A percentile compares a stretch with the other conserved stretches of the same genome.
These are phyloP conservation scores for Xylariaceae sp. DNA, from an alignment of 2,329 filamentous ascomycete genomes.

Conservation along the genomic window DNA sequence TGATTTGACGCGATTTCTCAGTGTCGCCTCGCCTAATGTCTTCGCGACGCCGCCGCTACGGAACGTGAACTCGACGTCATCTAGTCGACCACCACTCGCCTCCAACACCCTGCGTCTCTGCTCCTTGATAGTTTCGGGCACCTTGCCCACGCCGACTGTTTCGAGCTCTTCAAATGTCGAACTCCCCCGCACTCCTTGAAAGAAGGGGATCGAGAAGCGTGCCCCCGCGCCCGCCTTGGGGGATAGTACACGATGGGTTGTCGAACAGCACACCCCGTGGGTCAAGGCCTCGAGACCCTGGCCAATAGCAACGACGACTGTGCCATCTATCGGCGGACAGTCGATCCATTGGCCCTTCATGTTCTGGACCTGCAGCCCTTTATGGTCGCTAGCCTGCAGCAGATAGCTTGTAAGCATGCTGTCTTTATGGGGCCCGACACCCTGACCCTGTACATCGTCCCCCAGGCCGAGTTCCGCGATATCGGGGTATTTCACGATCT, in stretches of 20 bases:
- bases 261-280: slow-evolving; percentile 72
- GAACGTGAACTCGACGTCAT: slow-evolving; percentile 86
- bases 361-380: slow-evolving; percentile 79
- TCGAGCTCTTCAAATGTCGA: slow-evolving; percentile 74
- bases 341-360: slow-evolving; percentile 73
- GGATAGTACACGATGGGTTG: slow-evolving; percentile 77
- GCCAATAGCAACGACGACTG: slow-evolving; percentile 80
- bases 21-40: slow-evolving; percentile 73
- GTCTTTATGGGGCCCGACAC: slow-evolving; percentile 77
- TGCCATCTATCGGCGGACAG: slow-evolving; percentile 67
- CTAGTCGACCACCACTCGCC: slow-evolving; percentile 49
- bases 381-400: slow-evolving; percentile 71
- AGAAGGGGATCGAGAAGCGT: slow-evolving; percentile 78
- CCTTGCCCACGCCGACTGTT: slow-evolving; percentile 47
- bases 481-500: slow-evolving; percentile 84
- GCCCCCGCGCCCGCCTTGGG: slow-evolving; percentile 64
- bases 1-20: slow-evolving; percentile 79
- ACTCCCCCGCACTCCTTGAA: slow-evolving; percentile 78
- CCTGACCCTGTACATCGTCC: slow-evolving; percentile 43
- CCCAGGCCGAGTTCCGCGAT: slow-evolving; percentile 49
- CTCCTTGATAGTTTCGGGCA: slow-evolving; percentile 57
- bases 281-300: slow-evolving; percentile 84
- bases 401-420: slow-evolving; percentile 79
- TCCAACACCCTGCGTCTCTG: slow-evolving; percentile 56
- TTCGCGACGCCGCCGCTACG: slow-evolving; percentile 60